Conservation (phyloP, 2,329 filamentous ascomycete species). For the Epichloe typhina region DNA sequence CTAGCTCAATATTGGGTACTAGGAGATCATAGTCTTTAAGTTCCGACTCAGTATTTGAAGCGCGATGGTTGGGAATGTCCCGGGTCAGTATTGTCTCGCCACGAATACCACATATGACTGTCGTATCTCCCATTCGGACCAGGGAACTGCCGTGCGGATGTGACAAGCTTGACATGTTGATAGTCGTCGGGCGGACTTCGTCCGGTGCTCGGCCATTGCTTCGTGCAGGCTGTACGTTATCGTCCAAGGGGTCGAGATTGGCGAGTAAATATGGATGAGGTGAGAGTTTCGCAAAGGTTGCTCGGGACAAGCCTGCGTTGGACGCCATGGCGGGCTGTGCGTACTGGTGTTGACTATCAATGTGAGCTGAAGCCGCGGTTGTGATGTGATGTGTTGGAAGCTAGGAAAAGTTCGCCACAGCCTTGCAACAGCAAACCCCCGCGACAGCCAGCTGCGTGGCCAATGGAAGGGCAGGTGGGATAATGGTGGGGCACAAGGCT, state of each 20-base stretch:
- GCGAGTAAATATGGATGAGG: constrained; percentile 82
- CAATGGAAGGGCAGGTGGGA: background rate
- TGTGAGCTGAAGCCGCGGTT: background rate
- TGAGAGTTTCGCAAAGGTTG: constrained; percentile 79
- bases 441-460: background rate
- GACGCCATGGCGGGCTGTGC: constrained; percentile 16
- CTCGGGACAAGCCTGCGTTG: constrained; percentile 34
- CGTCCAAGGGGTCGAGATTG: constrained; percentile 56
- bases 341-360: background rate
- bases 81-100: constrained; percentile 68
- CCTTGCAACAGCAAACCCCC: background rate
- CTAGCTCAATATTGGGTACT: constrained; percentile 86
- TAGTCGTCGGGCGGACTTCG: constrained; percentile 56
- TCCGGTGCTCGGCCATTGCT: constrained; percentile 67
- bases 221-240: constrained; percentile 41
- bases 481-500: constrained; percentile 1
- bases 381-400: background rate
- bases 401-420: constrained; percentile 4
- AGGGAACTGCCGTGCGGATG: constrained; percentile 86
- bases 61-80: constrained; percentile 57
- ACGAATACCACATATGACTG: constrained; percentile 85
- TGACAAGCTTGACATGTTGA: constrained; percentile 73
- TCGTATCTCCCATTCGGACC: constrained; percentile 77
- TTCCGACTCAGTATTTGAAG: constrained; percentile 29
- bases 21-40: constrained; percentile 56